Base-by-base conservation (phyloP, 305 asterid species). In the Caryopteris hybrid region DNA sequence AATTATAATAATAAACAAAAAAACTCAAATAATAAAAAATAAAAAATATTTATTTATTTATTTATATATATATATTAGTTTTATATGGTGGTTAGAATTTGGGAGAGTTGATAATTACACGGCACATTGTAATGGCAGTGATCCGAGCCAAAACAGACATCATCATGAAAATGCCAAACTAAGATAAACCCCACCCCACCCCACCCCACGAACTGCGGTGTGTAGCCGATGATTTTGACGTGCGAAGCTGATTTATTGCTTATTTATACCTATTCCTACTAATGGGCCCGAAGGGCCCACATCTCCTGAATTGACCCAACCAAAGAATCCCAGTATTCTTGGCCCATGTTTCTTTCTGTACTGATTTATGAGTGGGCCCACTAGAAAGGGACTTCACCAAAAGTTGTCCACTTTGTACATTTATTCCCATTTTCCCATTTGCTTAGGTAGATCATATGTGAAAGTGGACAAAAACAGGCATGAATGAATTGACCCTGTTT, bases 361-460 rank as follows among this genome's bases (percentile, higher is more conserved):
- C 57, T 60, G 38, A 76, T 72, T 59, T 61, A 20, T 76, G 27
- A 25, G 79, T 78, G 87, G 87, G 77, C 68, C 81, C 74, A 66
- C 2, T 20, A 0, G 64, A 76, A 64, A 76, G 61, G 20, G 65
- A 63, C 76, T 64, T 73, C 76, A 58, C 79, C 76, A 71, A 71
- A 80, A 82, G 79, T 62, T 76, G 84, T 60, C 77, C 75, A 76
- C 79, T 82, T 79, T 74, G 17, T 25, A 63, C 72, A 79, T 76
- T 71, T 71, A 73, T 74, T 76, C 68, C 75, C 63, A 61, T 78
- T n/a, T n/a, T n/a, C n/a, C n/a, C n/a, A n/a, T n/a, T 72, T 61
- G 16, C 61, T 51, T 58, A 56, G 63, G 52, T 25, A 27, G 75
- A 58, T 60, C 58, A 51, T 48, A 21, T 67, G 23, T 55, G 56